Conservation (phyloP, 495 filamentous ascomycete species). For the Ascobolus immersus region DNA sequence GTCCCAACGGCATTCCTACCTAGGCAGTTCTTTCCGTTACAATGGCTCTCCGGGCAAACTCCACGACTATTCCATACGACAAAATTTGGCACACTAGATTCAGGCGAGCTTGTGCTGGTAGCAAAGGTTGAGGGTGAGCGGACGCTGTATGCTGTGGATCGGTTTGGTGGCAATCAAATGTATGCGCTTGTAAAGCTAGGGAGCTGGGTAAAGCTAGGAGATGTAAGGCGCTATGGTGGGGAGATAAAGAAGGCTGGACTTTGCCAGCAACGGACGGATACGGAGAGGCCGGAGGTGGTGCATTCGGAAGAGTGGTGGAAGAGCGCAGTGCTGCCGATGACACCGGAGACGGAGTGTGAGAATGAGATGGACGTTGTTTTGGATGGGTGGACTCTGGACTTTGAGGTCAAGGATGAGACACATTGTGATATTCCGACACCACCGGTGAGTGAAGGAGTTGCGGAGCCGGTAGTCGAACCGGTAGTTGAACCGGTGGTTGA, state of each 20-base stretch:
- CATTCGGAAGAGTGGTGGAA: conserved; percentile 4
- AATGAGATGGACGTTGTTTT: no score
- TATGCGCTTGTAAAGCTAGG: conserved; percentile 14
- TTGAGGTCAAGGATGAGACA: no score
- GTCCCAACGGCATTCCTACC: conserved; percentile 13
- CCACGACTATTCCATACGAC: conserved; percentile 11
- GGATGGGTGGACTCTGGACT: no score
- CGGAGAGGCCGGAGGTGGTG: not conserved
- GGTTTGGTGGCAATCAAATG: conserved; percentile 9
- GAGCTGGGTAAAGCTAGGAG: conserved; percentile 13
- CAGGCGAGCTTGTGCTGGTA: conserved; percentile 10
- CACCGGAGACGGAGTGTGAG: no score
- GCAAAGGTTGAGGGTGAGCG: conserved; percentile 15
- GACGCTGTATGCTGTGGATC: conserved; percentile 14
- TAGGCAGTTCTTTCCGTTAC: conserved; percentile 11
- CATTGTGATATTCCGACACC: no score
- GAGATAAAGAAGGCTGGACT: conserved; percentile 9
- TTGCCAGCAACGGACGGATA: conserved; percentile 1
- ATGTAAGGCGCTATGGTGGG: conserved; percentile 10
- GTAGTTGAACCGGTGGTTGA: no score
- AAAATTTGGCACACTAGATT: conserved; percentile 5
- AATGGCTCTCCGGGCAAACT: conserved; percentile 13
- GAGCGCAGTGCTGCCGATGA: no score
- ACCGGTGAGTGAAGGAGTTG: no score
- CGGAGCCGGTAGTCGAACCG: no score